Base-by-base conservation (phyloP, 192 early-diverging fungal species). In the Hyaloraphidium curvatum region DNA sequence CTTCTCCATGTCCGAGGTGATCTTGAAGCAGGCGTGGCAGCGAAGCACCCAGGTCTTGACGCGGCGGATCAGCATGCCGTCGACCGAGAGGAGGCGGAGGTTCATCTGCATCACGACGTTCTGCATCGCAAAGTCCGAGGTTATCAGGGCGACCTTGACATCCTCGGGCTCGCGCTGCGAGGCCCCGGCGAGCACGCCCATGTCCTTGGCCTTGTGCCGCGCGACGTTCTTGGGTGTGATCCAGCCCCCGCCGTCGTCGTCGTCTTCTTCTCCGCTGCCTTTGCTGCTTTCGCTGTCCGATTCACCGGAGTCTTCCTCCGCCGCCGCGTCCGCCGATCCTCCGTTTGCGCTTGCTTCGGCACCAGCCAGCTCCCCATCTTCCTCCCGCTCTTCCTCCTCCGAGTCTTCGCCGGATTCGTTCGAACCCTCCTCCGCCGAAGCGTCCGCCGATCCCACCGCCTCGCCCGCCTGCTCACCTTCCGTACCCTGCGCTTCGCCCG, bases 51-150 rank as follows among this genome's bases (percentile, higher is more conserved):
- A 91, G 39, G 75, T 90, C 63, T 87, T 86, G 57, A 92, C 63
- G 27, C 74, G 71, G 27, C 53, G 73, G 39, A 97, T 82, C 14
- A 71, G 59, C 4, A 84, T 59, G 41, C 93, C 93, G 59, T 94
- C 89, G 9, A 82, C 65, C 2, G 83, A 83, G 5, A 94, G 63
- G 31, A 97, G 71, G 40, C 75, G 72, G 57, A 97, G 72, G 17
- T 80, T 76, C 84, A 96, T 92, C 67, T 92, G 88, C 50, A 97
- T 65, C 31, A 94, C 60, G 14, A 96, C 86, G 65, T 97, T 97
- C 71, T 78, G 31, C 84, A 94, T 89, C 25, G 91, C 89, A 60
- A 88, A 96, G 70, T 96, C 91, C 9, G 72, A 63, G 0, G 91
- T 89, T 31, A 86, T 83, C 62, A 90, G 93, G 16, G 83, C 90